phyloP scores from a whole-genome alignment of 495 filamentous ascomycete genomes.

The Talaromyces ruber region DNA sequence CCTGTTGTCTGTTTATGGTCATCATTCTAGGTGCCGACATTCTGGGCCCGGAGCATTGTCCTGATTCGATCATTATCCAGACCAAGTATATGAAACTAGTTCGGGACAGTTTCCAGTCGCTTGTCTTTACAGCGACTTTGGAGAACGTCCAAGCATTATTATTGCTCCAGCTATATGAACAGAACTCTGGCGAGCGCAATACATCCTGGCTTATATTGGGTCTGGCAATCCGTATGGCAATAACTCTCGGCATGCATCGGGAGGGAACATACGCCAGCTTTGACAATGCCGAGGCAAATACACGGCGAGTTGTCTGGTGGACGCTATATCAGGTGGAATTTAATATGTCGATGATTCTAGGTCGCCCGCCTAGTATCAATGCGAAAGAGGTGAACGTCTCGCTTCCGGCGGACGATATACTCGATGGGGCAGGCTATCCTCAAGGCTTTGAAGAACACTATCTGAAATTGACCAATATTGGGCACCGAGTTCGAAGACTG shows the following conservation, averaged over 20 bases:
- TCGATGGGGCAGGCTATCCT: conserved; percentile 2
- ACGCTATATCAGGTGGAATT: conserved; percentile 38
- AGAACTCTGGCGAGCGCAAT: conserved; percentile 33
- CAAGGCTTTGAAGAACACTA: conserved; percentile 1
- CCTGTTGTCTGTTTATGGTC: conserved; percentile 38
- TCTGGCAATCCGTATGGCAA: conserved; percentile 30
- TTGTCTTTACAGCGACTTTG: conserved; percentile 2
- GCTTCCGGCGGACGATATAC: conserved; percentile 19
- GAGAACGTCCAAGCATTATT: conserved; percentile 35
- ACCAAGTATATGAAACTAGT: conserved; percentile 2
- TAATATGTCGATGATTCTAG: conserved; percentile 33
- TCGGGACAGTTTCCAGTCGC: background rate
- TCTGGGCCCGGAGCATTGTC: background rate
- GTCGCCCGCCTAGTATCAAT: conserved; percentile 38
- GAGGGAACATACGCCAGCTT: conserved; percentile 27
- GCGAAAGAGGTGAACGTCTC: conserved; percentile 29
- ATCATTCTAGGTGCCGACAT: conserved; percentile 26
- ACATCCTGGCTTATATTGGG: conserved; percentile 35
- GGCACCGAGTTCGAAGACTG: background rate
- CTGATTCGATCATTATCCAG: background rate
- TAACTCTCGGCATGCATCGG: conserved; percentile 39
- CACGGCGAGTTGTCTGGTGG: conserved; percentile 41
- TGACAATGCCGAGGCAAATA: conserved; percentile 27
- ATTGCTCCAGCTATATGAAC: conserved; percentile 35
- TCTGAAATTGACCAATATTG: conserved; percentile 1